Conservation (phyloP, 805 yeast genomes). For the Starmerella cellae region DNA sequence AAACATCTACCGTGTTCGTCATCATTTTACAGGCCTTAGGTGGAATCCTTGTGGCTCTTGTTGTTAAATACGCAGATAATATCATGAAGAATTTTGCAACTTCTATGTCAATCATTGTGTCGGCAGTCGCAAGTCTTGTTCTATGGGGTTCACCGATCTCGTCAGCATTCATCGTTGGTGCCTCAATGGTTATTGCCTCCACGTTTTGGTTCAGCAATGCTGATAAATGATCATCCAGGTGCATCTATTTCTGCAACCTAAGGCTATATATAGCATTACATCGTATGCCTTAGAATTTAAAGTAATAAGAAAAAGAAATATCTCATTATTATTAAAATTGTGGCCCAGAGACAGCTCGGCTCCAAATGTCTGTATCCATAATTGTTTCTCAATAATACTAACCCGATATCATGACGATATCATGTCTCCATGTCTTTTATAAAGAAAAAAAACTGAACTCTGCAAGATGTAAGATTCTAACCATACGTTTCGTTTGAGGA, state of each 20-base stretch:
- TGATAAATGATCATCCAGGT: conserved; percentile 11
- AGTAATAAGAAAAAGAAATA: too few species aligned
- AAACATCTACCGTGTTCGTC: conserved; percentile 29
- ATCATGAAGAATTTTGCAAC: conserved; percentile 34
- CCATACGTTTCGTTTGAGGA: not conserved
- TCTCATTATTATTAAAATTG: too few species aligned
- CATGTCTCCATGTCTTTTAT: too few species aligned
- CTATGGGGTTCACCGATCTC: conserved; percentile 29
- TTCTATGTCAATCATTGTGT: conserved; percentile 29
- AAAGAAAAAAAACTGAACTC: too few species aligned
- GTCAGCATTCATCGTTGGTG: conserved; percentile 28
- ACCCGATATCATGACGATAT: too few species aligned
- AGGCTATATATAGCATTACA: too few species aligned
- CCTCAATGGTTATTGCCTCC: conserved; percentile 27
- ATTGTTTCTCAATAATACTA: too few species aligned
- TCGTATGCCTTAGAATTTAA: too few species aligned
- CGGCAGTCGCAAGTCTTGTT: conserved; percentile 29
- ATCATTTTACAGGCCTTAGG: conserved; percentile 32
- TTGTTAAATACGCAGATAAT: conserved; percentile 34
- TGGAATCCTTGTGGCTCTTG: conserved; percentile 32
- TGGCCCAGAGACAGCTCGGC: too few species aligned
- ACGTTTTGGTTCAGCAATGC: conserved; percentile 28
- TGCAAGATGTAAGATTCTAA: too few species aligned
- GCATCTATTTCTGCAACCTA: too few species aligned
- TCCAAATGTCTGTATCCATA: too few species aligned